Evolutionary conservation across 805 yeast species (phyloP).

Genomic region (Yarrowia porcina): DNA sequence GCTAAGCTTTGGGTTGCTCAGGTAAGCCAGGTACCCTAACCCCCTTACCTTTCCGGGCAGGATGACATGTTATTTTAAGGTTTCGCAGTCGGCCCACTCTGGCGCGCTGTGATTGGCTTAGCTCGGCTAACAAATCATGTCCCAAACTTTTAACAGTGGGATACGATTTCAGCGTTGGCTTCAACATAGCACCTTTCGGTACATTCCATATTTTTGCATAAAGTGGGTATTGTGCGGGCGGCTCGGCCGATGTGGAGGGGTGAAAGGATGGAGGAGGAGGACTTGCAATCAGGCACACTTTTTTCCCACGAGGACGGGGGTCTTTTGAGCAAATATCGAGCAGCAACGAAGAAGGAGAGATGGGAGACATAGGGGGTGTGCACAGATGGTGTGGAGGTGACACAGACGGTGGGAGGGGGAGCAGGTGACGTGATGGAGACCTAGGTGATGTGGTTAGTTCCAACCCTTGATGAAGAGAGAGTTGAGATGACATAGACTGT

Average conservation of each 20-base stretch:
- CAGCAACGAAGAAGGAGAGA: background rate
- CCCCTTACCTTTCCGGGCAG: background rate
- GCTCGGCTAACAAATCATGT: slow-evolving; percentile 17
- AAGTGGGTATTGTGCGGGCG: slow-evolving; percentile 16
- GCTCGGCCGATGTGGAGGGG: background rate
- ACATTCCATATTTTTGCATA: slow-evolving; percentile 24
- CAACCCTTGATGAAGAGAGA: too few relatives aligned
- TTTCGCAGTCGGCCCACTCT: slow-evolving; percentile 23
- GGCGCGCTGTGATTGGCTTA: slow-evolving; percentile 19
- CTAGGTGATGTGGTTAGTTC: too few relatives aligned
- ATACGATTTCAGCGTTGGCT: slow-evolving; percentile 24
- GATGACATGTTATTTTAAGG: slow-evolving; percentile 20
- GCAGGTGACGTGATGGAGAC: too few relatives aligned
- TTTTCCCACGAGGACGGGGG: too few relatives aligned
- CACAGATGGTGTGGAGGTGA: background rate
- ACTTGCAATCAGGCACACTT: too few relatives aligned
- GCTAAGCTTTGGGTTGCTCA: background rate
- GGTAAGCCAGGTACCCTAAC: background rate
- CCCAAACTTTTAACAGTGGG: slow-evolving; percentile 21
- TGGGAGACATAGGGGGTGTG: background rate
- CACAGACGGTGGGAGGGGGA: too few relatives aligned
- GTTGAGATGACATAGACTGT: background rate
- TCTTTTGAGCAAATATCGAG: slow-evolving; percentile 4
- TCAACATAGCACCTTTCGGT: slow-evolving; percentile 23
- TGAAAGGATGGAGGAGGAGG: background rate